Conservation (phyloP, 2,329 filamentous ascomycete species). For the Aspergillus texensis region DNA sequence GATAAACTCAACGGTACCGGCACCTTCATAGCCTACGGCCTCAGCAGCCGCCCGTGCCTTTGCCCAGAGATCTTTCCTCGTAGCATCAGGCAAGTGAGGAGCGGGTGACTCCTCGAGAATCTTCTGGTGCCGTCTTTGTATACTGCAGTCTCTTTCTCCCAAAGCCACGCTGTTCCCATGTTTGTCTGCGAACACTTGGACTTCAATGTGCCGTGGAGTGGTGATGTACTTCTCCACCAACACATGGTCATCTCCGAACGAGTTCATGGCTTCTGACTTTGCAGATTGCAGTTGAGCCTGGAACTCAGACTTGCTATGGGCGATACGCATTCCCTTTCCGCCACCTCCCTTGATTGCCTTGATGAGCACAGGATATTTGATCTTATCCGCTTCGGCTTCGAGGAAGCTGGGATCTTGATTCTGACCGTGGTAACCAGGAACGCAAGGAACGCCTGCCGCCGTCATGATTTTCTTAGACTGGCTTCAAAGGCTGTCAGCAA, state of each 20-base stretch:
- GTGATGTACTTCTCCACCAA: constrained; percentile 70
- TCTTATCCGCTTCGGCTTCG: constrained; percentile 71
- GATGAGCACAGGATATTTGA: constrained; percentile 66
- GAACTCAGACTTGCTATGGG: constrained; percentile 60
- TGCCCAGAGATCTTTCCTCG: constrained; percentile 66
- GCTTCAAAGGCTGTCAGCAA: constrained; percentile 34
- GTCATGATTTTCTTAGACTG: constrained; percentile 97
- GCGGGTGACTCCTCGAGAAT: constrained; percentile 68
- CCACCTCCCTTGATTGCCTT: constrained; percentile 68
- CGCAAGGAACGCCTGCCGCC: constrained; percentile 89
- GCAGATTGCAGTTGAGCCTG: constrained; percentile 63
- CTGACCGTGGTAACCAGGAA: constrained; percentile 89
- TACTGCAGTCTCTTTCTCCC: constrained; percentile 67
- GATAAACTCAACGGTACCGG: constrained; percentile 70
- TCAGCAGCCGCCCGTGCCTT: constrained; percentile 65
- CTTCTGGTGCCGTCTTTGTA: constrained; percentile 68
- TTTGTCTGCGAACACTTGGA: constrained; percentile 68
- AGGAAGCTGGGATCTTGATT: constrained; percentile 71
- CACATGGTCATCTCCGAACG: constrained; percentile 68
- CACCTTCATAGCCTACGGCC: constrained; percentile 67
- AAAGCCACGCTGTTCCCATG: constrained; percentile 66
- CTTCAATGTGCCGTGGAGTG: constrained; percentile 67
- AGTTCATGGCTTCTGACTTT: constrained; percentile 65
- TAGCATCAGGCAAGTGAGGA: constrained; percentile 60
- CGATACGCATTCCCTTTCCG: constrained; percentile 72